Conservation (phyloP, 768 basidiomycete species). For the Trametes cingulata region DNA sequence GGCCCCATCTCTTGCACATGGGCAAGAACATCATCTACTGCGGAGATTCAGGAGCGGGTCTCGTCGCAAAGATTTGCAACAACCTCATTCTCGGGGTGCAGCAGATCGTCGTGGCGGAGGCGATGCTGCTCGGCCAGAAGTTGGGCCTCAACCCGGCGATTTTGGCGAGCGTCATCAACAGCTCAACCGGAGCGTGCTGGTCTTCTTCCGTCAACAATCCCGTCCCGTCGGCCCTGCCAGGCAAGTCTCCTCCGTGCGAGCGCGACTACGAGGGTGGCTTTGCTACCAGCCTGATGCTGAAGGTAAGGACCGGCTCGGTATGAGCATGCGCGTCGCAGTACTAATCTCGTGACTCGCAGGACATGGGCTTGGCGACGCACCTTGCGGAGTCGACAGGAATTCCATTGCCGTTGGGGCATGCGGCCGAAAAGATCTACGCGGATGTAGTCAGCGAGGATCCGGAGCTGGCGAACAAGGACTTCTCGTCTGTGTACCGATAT, state of each 20-base stretch:
- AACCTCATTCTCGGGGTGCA: slow-evolving; percentile 58
- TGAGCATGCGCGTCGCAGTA: neutral
- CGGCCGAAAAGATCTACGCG: slow-evolving; percentile 64
- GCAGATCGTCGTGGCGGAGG: slow-evolving; percentile 85
- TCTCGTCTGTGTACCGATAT: slow-evolving; percentile 77
- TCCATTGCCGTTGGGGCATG: slow-evolving; percentile 64
- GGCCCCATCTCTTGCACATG: slow-evolving; percentile 69
- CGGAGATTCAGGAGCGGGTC: slow-evolving; percentile 76
- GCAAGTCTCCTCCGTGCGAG: slow-evolving; percentile 79
- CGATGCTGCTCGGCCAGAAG: slow-evolving; percentile 82
- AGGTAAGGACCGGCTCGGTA: slow-evolving; percentile 45
- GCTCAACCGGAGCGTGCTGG: slow-evolving; percentile 83
- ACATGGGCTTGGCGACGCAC: slow-evolving; percentile 78
- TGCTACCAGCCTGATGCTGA: slow-evolving; percentile 80
- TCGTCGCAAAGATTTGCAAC: slow-evolving; percentile 91
- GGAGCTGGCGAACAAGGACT: slow-evolving; percentile 69
- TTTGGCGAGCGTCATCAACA: slow-evolving; percentile 83
- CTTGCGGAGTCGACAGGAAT: slow-evolving; percentile 52
- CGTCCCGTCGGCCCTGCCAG: slow-evolving; percentile 70
- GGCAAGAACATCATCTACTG: slow-evolving; percentile 83
- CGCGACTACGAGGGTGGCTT: slow-evolving; percentile 85
- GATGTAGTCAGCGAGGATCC: slow-evolving; percentile 53
- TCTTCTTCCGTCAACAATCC: slow-evolving; percentile 86
- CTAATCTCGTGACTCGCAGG: slow-evolving; percentile 44
- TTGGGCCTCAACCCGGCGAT: slow-evolving; percentile 78